A percentile compares a stretch with the other conserved stretches of the same genome.
Evolutionary conservation across 2,329 filamentous ascomycete genomes (phyloP).

Genomic region (Clonostachys sp.): DNA sequence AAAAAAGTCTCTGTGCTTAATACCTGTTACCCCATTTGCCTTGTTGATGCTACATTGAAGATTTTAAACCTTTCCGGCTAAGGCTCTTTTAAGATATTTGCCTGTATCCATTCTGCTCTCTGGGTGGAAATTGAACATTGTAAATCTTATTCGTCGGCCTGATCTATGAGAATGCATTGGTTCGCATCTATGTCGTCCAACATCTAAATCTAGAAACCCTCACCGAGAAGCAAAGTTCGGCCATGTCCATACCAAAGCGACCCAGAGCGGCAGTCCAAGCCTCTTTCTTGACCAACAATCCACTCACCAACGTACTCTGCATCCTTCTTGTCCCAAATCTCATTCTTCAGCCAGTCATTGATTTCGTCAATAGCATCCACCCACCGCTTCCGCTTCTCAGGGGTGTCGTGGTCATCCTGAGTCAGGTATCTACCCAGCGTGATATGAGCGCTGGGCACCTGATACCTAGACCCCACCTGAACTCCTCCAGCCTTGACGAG

Average conservation of each 20-base stretch:
- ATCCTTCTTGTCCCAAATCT: slow-evolving; percentile 60
- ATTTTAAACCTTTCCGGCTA: neutral
- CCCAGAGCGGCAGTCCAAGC: slow-evolving; percentile 71
- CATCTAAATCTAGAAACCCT: slow-evolving; percentile 45
- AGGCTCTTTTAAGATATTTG: too few species aligned
- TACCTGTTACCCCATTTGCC: too few species aligned
- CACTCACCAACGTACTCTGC: slow-evolving; percentile 61
- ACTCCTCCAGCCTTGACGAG: slow-evolving; percentile 58
- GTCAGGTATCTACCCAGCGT: slow-evolving; percentile 79
- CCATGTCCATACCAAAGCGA: slow-evolving; percentile 86
- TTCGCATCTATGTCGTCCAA: too few species aligned
- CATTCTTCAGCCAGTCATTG: slow-evolving; percentile 67
- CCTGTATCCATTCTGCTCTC: neutral
- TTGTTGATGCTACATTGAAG: too few species aligned
- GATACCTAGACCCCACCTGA: slow-evolving; percentile 73
- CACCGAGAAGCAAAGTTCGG: slow-evolving; percentile 58
- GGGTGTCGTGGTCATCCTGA: slow-evolving; percentile 56
- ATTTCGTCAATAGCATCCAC: slow-evolving; percentile 68
- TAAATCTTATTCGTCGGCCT: neutral
- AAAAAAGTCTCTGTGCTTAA: neutral
- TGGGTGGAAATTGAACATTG: neutral
- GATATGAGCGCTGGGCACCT: slow-evolving; percentile 85
- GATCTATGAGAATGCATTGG: neutral
- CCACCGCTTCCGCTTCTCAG: slow-evolving; percentile 57
- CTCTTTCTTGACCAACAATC: slow-evolving; percentile 82